These are phyloP conservation scores for Avena sativa DNA, from an alignment of 176 grass and related monocot genomes.

Conservation along the genomic window DNA sequence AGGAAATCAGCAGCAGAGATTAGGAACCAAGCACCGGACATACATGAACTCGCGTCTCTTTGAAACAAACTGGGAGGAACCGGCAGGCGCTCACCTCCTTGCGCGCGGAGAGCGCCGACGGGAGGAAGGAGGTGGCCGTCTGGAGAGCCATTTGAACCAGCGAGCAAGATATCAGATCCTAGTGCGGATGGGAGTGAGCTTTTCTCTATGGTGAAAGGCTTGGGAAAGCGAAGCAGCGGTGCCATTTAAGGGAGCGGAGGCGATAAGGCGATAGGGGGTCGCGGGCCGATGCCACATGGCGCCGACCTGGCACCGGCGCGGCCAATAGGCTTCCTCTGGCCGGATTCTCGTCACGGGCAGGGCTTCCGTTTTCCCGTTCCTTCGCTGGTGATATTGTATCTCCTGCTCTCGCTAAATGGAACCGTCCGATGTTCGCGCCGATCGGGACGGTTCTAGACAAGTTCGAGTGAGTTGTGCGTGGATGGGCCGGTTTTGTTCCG, in stretches of 20 bases:
- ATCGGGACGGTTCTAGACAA: constrained; percentile 41
- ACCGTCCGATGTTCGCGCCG: constrained; percentile 15
- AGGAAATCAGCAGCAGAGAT: neutral
- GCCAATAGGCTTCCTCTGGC: constrained; percentile 60
- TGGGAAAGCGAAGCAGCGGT: constrained; percentile 9
- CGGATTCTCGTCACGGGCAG: constrained; percentile 57
- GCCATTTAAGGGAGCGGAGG: constrained; percentile 8
- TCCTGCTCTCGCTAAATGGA: neutral
- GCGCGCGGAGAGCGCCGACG: constrained; percentile 71
- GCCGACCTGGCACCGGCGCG: constrained; percentile 41
- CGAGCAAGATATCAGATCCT: neutral
- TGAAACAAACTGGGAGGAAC: neutral
- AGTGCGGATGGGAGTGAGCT: constrained; percentile 7
- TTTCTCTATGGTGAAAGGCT: neutral
- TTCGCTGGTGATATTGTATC: constrained; percentile 20
- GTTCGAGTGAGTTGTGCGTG: neutral
- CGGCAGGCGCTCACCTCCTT: constrained; percentile 60
- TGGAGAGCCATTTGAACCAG: constrained; percentile 72
- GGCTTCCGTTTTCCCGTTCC: neutral
- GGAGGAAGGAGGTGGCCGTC: constrained; percentile 75
- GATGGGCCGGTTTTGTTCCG: constrained; percentile 33
- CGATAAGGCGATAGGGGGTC: constrained; percentile 80
- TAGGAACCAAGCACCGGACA: neutral
- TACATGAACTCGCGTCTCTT: neutral
- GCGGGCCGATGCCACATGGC: constrained; percentile 30